Evolutionary conservation across 2,329 filamentous ascomycete species (phyloP), one percentile per base, ranked within the genome.

Genomic region (Monilinia fructigena): DNA sequence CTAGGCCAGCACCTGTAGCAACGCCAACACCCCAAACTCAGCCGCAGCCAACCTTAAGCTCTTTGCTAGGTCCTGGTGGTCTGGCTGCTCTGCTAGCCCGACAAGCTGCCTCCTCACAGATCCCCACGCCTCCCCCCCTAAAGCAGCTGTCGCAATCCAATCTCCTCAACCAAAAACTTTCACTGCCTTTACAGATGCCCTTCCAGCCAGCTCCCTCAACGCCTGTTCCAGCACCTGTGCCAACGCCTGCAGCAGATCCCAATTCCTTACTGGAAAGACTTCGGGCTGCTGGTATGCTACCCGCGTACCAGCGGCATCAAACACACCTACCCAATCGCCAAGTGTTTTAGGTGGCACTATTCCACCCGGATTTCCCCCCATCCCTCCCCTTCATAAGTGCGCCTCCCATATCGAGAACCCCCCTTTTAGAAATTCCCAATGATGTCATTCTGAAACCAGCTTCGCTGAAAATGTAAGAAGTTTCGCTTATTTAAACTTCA

Each of bases 381-480:
- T 77, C 66, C 71, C 52, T 66, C 12, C 65, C 65, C 10, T 76
- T 69, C 47, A 50, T 70, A 18, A 71, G 55, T 47, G 68, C 70
- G 26, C 70, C 72, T 48, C 72, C 73, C 14, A 66, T n/a, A 31
- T 16, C 67, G 14, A 73, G 72, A 68, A 70, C 69, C 7, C 66
- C 74, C 5, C 55, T 75, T 31, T 68, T 69, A 31, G 71, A 72
- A 50, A 72, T 75, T 35, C 73, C 73, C 1, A 82, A 80, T 70
- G 82, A 84, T 68, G 82, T 87, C 26, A 82, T 85, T 65, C 81
- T 94, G 71, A 88, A 85, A 65, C 82, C 87, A 4, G 82, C 84
- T 8, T 90, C 90, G 38, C 82, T 96, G 54, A 93, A 92, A 79
- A 86, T 89, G 86, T 92, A 82, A 79, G 86, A 80, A 66, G 42